phyloP scores from a whole-genome alignment of 805 yeast genomes.

The Maudiozyma pseudohumilis region DNA sequence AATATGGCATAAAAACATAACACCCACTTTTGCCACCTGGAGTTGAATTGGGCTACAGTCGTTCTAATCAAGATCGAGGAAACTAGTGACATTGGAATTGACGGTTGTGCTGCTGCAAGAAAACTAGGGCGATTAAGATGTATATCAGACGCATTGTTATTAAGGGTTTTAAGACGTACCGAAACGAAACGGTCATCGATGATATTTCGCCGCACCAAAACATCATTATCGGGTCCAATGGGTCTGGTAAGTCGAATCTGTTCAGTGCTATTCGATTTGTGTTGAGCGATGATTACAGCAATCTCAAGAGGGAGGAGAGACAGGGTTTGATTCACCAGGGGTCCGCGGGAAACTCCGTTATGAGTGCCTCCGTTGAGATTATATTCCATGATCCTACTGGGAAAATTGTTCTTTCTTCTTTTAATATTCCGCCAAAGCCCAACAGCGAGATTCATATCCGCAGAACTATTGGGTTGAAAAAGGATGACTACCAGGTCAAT shows the following conservation, averaged over 20 bases:
- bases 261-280: conserved; percentile 93
- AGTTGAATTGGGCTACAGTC: too few relatives aligned
- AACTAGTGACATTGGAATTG: too few relatives aligned
- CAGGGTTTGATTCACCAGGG: conserved; percentile 86
- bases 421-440: conserved; percentile 25
- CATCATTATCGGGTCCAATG: conserved; percentile 85
- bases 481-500: conserved; percentile 83
- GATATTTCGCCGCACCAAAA: conserved; percentile 72
- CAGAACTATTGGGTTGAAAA: conserved; percentile 87
- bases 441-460: conserved; percentile 59
- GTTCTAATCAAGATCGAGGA: too few relatives aligned
- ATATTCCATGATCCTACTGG: conserved; percentile 73
- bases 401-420: conserved; percentile 52
- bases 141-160: conserved; percentile 50
- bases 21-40: too few relatives aligned
- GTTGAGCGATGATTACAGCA: conserved; percentile 78
- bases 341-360: conserved; percentile 65
- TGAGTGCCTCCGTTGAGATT: conserved; percentile 89
- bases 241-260: conserved; percentile 94
- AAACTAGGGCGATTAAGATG: conserved; percentile 16
- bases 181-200: conserved; percentile 69
- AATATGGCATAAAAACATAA: too few relatives aligned
- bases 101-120: too few relatives aligned
- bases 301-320: conserved; percentile 75
- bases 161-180: conserved; percentile 91